A percentile compares a stretch with the other conserved stretches of the same genome.
Evolutionary conservation across 495 filamentous ascomycete species (phyloP).

Genomic region (Neurospora tetraspora): DNA sequence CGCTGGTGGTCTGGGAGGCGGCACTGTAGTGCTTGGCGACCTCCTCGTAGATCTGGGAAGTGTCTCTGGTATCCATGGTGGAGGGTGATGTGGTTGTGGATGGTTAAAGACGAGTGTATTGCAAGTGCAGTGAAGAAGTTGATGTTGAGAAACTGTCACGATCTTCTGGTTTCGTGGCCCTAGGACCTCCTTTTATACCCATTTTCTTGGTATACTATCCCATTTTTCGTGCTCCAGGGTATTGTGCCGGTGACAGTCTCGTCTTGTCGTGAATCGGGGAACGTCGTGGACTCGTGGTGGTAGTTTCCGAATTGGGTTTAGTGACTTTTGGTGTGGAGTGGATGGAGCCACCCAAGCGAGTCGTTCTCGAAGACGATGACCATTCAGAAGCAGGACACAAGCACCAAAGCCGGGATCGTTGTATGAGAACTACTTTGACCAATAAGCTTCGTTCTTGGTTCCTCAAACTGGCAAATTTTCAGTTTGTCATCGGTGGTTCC

Average conservation of each 20-base stretch:
- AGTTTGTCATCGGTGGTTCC: not conserved
- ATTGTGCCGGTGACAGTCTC: not conserved
- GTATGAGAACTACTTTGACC: not conserved
- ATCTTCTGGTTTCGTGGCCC: not conserved
- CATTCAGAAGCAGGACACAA: not conserved
- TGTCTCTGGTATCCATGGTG: constrained; percentile 12
- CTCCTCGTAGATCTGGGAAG: constrained; percentile 25
- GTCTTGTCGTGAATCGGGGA: not conserved
- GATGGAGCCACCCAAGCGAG: not conserved
- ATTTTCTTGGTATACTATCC: not conserved
- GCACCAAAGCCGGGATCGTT: not conserved
- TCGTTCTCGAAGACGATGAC: not conserved
- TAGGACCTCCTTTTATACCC: not conserved
- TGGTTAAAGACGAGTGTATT: not conserved
- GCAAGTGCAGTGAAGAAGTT: not conserved
- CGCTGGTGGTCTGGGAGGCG: constrained; percentile 15
- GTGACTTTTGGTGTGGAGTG: not conserved
- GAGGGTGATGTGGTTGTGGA: not conserved
- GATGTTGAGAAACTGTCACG: not conserved
- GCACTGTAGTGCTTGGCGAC: constrained; percentile 32
- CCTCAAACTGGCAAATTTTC: not conserved
- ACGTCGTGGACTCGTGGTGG: not conserved
- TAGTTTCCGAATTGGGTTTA: not conserved
- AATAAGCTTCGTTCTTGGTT: not conserved
- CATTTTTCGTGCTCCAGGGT: not conserved